Base-by-base conservation (phyloP, 257 asterid genomes). In the Asclepias syriaca region DNA sequence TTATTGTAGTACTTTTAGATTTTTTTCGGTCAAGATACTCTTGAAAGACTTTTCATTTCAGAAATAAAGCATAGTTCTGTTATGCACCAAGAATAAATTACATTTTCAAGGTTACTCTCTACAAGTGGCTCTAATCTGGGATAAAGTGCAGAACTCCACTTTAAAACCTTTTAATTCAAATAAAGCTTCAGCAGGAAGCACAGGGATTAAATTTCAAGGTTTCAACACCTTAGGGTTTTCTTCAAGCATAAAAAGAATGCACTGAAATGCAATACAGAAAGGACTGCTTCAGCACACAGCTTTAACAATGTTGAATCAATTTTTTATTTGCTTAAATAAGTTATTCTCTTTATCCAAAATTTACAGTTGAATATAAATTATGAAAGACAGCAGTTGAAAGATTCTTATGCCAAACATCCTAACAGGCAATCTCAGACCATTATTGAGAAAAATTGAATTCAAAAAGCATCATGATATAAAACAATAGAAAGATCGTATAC, bases 401-500 rank as follows among this genome's bases (percentile, higher is more conserved):
- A 10, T 65, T 27, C 19, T 49, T 54, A 19, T 15, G 50, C 34
- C 9, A 18, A 22, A 50, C 37, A 50, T 57, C 70, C 69, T 67
- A 27, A 50, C 58, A 48, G 5, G 49, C 66, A 74, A 74, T 40
- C 54, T 78, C 73, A 29, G 29, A 53, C 43, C 59, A 43, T 5
- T 18, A 57, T 54, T 9, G 40, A 59, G 1, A 12, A 6, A 60
- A 34, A 57, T 50, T 32, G 71, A 71, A 32, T 58, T 13, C 70
- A 66, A 69, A 76, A 56, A 39, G 72, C 46, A 68, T 22, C 34
- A 13, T 14, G 29, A 14, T 34, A 22, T 48, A 61, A 50, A 32
- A 51, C 29, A 40, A 66, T 34, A 16, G 10, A 69, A 37, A 50
- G 58, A 79, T 60, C 55, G 63, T 7, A n/a, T 89, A 91, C 97